These are phyloP conservation scores for Coniferiporia sulphurascens DNA, from an alignment of 1,284 basidiomycete species.

Conservation along the genomic window DNA sequence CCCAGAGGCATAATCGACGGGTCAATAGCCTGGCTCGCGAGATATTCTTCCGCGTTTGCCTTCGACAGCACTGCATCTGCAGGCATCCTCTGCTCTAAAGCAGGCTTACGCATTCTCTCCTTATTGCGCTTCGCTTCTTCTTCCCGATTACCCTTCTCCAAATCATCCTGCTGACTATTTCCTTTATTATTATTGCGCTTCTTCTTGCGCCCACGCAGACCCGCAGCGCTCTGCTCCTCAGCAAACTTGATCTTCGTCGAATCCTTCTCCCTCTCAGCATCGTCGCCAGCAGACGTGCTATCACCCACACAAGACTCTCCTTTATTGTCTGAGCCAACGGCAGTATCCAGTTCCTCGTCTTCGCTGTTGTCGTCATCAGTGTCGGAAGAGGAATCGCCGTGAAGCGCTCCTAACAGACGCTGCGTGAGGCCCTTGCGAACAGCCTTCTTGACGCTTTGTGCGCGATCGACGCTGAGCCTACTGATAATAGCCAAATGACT, in stretches of 20 bases:
- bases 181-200: conserved; percentile 2
- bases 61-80: conserved; percentile 76
- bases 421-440: conserved; percentile 70
- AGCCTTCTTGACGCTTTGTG: conserved; percentile 60
- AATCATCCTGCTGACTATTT: conserved; percentile 1
- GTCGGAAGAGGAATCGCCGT: conserved; percentile 25
- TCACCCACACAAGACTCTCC: background rate
- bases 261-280: conserved; percentile 1
- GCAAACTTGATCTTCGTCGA: background rate
- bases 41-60: conserved; percentile 66
- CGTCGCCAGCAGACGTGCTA: background rate
- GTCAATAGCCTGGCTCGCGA: conserved; percentile 65
- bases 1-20: conserved; percentile 77
- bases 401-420: conserved; percentile 30
- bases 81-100: conserved; percentile 74
- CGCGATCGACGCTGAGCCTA: conserved; percentile 45
- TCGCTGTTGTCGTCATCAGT: conserved; percentile 47
- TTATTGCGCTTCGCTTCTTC: conserved; percentile 26
- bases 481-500: conserved; percentile 91
- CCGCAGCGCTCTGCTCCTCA: background rate
- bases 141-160: conserved; percentile 14
- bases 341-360: conserved; percentile 34
- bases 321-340: background rate
- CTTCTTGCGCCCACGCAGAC: background rate
- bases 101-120: conserved; percentile 34